phyloP scores from a whole-genome alignment of 352 stramenopile genomes.

The Nothophytophthora sp. region DNA sequence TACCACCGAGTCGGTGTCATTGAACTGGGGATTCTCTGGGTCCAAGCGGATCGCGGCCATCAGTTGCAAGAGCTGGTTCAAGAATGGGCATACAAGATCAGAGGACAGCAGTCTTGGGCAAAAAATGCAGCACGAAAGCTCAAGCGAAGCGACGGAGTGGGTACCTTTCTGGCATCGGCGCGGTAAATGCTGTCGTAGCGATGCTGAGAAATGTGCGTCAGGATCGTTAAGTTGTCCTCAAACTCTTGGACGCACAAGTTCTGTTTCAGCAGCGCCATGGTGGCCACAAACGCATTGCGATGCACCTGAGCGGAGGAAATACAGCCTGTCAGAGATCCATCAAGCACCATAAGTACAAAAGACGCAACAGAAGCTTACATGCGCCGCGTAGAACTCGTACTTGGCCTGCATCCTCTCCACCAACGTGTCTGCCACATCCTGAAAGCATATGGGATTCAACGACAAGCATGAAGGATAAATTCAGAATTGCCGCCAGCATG shows the following conservation, averaged over 20 bases:
- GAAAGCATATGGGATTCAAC: not conserved
- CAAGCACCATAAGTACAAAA: not conserved
- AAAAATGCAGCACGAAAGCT: not conserved
- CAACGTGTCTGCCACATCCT: constrained; percentile 82
- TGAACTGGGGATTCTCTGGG: constrained; percentile 77
- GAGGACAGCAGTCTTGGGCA: not conserved
- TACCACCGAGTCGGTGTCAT: constrained; percentile 48
- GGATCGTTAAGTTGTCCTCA: constrained; percentile 73
- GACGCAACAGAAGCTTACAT: constrained; percentile 37
- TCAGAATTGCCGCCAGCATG: not conserved
- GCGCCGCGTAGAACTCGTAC: constrained; percentile 80
- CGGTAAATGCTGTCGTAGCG: constrained; percentile 84
- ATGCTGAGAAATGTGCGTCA: constrained; percentile 86
- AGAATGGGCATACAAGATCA: not conserved
- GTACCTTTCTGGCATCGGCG: constrained; percentile 71
- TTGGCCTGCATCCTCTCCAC: constrained; percentile 85
- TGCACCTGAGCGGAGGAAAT: constrained; percentile 50
- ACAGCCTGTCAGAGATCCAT: not conserved
- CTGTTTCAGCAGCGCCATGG: constrained; percentile 73
- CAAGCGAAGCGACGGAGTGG: not conserved
- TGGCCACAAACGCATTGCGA: constrained; percentile 71
- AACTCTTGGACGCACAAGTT: constrained; percentile 82
- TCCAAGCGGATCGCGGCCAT: constrained; percentile 80
- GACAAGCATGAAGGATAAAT: not conserved
- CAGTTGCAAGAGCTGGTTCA: constrained; percentile 62